Evolutionary conservation across 1,139 yeast species (phyloP).

Genomic region (Pichia cactophila): DNA sequence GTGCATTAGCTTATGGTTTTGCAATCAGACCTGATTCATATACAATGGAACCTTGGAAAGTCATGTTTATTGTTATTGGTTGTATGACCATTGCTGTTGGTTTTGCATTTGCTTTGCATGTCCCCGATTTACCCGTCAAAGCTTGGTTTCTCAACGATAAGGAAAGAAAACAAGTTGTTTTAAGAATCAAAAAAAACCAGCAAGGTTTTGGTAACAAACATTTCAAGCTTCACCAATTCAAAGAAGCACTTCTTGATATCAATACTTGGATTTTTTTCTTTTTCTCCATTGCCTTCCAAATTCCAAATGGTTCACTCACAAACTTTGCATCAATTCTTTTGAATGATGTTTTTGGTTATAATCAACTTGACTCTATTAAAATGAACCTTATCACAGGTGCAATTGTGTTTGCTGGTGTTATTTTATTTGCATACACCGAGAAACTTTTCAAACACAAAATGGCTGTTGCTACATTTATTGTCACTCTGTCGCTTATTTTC

Average conservation of each 20-base stretch:
- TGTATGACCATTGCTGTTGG: conserved; percentile 42
- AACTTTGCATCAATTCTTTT: conserved; percentile 26
- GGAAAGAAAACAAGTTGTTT: conserved; percentile 31
- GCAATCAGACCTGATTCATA: conserved; percentile 27
- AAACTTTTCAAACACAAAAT: conserved; percentile 24
- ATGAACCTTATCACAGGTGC: conserved; percentile 25
- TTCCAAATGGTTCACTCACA: conserved; percentile 34
- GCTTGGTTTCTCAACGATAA: conserved; percentile 34
- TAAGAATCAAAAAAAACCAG: conserved; percentile 30
- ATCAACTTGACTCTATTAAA: conserved; percentile 23
- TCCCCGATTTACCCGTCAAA: conserved; percentile 35
- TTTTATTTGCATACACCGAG: conserved; percentile 27
- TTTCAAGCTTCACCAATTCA: conserved; percentile 35
- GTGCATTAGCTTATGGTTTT: conserved; percentile 44
- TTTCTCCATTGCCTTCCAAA: conserved; percentile 27
- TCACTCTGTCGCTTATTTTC: conserved; percentile 33
- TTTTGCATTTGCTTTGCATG: conserved; percentile 32
- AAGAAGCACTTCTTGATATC: conserved; percentile 36
- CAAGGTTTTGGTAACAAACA: conserved; percentile 39
- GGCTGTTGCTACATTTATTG: conserved; percentile 36
- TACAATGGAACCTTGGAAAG: conserved; percentile 39
- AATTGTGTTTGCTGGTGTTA: conserved; percentile 31
- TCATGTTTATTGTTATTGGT: conserved; percentile 41
- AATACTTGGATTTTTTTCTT: conserved; percentile 33
- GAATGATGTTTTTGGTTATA: conserved; percentile 17